These are phyloP conservation scores for Aspergillus sp. DNA, from an alignment of 2,329 filamentous ascomycete species.

Conservation along the genomic window DNA sequence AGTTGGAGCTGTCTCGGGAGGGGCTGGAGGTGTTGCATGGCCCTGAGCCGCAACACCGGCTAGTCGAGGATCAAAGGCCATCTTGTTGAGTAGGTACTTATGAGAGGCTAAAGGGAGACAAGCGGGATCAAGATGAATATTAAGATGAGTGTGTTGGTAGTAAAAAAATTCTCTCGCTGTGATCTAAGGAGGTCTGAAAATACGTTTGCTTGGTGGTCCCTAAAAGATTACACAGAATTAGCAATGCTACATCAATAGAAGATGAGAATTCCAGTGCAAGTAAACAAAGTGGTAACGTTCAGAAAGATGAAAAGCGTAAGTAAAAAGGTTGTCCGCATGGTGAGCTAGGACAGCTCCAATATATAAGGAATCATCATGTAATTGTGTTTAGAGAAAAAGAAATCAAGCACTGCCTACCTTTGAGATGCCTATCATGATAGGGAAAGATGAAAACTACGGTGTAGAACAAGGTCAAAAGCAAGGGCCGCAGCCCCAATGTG, in stretches of 20 bases:
- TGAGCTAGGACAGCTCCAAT: constrained; percentile 77
- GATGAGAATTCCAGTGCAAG: not conserved
- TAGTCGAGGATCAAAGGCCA: constrained; percentile 54
- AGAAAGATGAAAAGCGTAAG: constrained; percentile 52
- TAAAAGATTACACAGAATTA: constrained; percentile 30
- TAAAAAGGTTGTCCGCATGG: constrained; percentile 61
- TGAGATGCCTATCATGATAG: constrained; percentile 30
- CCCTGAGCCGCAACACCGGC: constrained; percentile 45
- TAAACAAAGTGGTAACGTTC: constrained; percentile 19
- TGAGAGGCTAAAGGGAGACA: constrained; percentile 12
- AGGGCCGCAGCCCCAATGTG: constrained; percentile 34
- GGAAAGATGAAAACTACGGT: constrained; percentile 7
- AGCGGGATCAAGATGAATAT: constrained; percentile 14
- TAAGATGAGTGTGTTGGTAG: constrained; percentile 6
- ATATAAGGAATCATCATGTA: constrained; percentile 59
- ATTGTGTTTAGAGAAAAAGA: constrained; percentile 4
- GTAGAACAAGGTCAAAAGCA: constrained; percentile 2
- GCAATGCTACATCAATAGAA: constrained; percentile 13
- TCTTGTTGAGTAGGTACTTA: constrained; percentile 26
- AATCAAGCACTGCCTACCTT: constrained; percentile 28
- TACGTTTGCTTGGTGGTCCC: constrained; percentile 35
- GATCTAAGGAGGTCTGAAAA: constrained; percentile 36
- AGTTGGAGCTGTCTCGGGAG: constrained; percentile 26
- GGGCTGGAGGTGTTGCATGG: constrained; percentile 52
- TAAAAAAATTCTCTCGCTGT: constrained; percentile 4